A percentile compares a stretch with the other conserved stretches of the same genome.
These are phyloP conservation scores for Castanea sativa DNA, from an alignment of 306 rosid genomes.

Conservation along the genomic window DNA sequence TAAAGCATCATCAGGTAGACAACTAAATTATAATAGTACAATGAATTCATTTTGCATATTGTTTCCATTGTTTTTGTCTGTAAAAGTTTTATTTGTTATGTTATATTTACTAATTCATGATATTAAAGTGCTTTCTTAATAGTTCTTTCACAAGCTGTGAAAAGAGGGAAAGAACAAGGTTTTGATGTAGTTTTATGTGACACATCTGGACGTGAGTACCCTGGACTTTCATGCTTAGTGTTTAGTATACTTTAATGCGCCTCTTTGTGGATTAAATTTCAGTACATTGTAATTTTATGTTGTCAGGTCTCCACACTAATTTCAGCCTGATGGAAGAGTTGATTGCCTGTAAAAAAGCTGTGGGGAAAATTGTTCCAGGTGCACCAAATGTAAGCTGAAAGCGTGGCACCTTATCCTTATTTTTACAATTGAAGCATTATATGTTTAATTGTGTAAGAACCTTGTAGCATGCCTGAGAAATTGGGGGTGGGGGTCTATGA, in stretches of 20 bases:
- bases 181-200: conserved; percentile 88
- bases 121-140: conserved; percentile 51
- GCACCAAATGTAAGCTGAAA: conserved; percentile 81
- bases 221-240: conserved; percentile 13
- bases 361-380: conserved; percentile 68
- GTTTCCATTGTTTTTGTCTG: conserved; percentile 3
- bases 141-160: conserved; percentile 95
- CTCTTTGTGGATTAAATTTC: conserved; percentile 12
- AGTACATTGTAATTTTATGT: conserved; percentile 9
- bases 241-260: conserved; percentile 15
- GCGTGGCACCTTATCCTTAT: neutral
- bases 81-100: neutral
- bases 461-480: conserved; percentile 13
- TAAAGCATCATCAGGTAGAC: conserved; percentile 77
- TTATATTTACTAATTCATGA: conserved; percentile 35
- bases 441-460: neutral
- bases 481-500: neutral
- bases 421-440: neutral
- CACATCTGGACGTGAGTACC: conserved; percentile 91
- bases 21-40: conserved; percentile 4
- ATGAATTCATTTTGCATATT: conserved; percentile 8
- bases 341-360: conserved; percentile 91
- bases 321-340: conserved; percentile 96
- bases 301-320: conserved; percentile 93
- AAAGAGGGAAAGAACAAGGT: conserved; percentile 77